Evolutionary conservation across 371 early-diverging fungal genomes (phyloP), one percentile per base, ranked within the genome.

Genomic region (Conidiobolus coronatus): DNA sequence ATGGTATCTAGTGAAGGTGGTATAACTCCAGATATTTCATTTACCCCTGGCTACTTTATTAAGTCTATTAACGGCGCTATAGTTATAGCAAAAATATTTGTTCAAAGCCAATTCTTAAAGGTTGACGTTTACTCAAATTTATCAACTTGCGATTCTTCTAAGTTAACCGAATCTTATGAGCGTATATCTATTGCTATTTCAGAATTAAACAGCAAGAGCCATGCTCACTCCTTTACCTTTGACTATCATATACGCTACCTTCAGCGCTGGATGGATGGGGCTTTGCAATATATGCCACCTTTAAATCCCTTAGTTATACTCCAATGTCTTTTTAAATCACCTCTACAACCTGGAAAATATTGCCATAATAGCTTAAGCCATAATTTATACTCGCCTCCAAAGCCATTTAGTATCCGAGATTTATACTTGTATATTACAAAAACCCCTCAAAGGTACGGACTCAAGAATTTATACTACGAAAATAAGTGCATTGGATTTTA

Each of bases 401-500:
- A 29, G 9, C 8, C 8, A 9, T 45, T 45, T 17, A 36, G 15
- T 18, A 36, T n/a, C 17, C 1, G n/a, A 13, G 48, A 47, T 6
- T 9, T 47, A 12, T 47, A 47, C 29, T 13, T 18, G 1, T 47
- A 36, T 20, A 47, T 47, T n/a, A 12, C 36, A 12, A 37, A 24
- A 12, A 9, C 13, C 4, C 24, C 48, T 4, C 21, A 23, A 17
- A 15, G 48, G 17, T 47, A 36, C 18, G 37, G 29, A 13, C 2
- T 47, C 2, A 19, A 20, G 12, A 36, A 36, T 23, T 11, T 47
- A 15, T 36, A 39, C 8, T 47, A 24, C 23, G 29, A 47, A 6
- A 37, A 47, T 12, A 37, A 40, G 12, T 37, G 37, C 20, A 40
- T 47, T 3, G 48, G 48, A 29, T 47, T 47, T 23, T 47, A 20